Evolutionary conservation across 768 basidiomycete species (phyloP).

Genomic region (Chalciporus pseudorubinellus): DNA sequence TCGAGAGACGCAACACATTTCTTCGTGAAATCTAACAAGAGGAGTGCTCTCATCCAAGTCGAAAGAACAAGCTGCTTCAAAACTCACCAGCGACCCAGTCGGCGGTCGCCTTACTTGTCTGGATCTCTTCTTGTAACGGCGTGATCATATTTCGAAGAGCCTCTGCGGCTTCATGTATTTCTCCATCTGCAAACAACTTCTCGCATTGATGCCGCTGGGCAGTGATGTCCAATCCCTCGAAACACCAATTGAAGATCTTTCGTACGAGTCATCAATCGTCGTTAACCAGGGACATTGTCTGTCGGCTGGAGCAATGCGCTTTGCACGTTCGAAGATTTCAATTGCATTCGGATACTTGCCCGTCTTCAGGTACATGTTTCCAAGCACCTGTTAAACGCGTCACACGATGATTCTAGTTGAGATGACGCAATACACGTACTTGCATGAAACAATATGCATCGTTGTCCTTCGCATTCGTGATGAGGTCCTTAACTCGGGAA

Average conservation of each 20-base stretch:
- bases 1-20: conserved; percentile 2
- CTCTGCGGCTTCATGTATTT: conserved; percentile 12
- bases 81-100: conserved; percentile 7
- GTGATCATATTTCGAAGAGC: conserved; percentile 8
- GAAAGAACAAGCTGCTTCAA: too few relatives aligned
- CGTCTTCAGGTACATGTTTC: background rate
- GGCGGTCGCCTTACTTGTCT: background rate
- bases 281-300: too few relatives aligned
- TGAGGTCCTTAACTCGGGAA: background rate
- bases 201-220: conserved; percentile 12
- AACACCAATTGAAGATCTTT: conserved; percentile 17
- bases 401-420: background rate
- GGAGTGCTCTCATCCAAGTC: too few relatives aligned
- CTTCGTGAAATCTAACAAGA: conserved; percentile 1
- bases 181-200: conserved; percentile 5
- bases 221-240: conserved; percentile 7
- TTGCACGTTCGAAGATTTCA: background rate
- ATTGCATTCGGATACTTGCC: conserved; percentile 3
- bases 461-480: background rate
- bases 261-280: background rate
- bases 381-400: background rate
- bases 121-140: conserved; percentile 1
- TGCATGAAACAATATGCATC: background rate
- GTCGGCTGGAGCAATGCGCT: background rate
- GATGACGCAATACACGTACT: background rate